Evolutionary conservation across 768 basidiomycete species (phyloP).

Genomic region (Pleurotus tuoliensis): DNA sequence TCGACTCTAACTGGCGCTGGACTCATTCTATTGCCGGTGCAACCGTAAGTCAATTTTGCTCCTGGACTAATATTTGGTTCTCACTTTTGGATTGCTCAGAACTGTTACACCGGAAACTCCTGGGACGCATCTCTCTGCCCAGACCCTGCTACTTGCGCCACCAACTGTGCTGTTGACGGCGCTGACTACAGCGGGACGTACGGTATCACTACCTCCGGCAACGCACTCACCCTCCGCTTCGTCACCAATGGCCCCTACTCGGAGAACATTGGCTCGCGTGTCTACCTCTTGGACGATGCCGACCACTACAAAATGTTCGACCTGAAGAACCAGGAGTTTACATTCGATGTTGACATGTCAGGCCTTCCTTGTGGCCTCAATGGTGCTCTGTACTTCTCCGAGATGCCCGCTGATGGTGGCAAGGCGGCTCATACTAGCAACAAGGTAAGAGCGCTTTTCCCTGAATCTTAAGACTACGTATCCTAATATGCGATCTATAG

Average conservation of each 20-base stretch:
- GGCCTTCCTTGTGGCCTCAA: slow-evolving; percentile 47
- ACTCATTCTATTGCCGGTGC: slow-evolving; percentile 28
- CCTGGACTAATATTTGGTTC: background rate
- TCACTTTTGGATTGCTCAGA: slow-evolving; percentile 4
- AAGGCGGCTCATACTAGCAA: background rate
- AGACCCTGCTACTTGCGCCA: slow-evolving; percentile 21
- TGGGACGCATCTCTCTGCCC: slow-evolving; percentile 53
- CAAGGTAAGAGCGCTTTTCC: slow-evolving; percentile 45
- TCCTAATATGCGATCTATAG: slow-evolving; percentile 13
- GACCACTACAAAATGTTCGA: slow-evolving; percentile 44
- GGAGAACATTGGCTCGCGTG: slow-evolving; percentile 39
- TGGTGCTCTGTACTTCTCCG: slow-evolving; percentile 28
- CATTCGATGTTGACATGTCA: slow-evolving; percentile 59
- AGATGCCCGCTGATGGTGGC: slow-evolving; percentile 6
- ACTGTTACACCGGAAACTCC: slow-evolving; percentile 53
- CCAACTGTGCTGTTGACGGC: slow-evolving; percentile 37
- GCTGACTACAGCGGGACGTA: slow-evolving; percentile 49
- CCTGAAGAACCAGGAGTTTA: slow-evolving; percentile 54
- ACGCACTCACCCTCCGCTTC: slow-evolving; percentile 45
- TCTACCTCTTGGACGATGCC: slow-evolving; percentile 49
- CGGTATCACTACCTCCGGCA: slow-evolving; percentile 45
- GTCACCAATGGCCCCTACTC: slow-evolving; percentile 30
- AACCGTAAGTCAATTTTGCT: background rate
- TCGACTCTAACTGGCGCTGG: slow-evolving; percentile 57
- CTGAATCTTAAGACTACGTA: slow-evolving; percentile 30